Conservation (phyloP, 768 basidiomycete species). For the Collybia mongolica region DNA sequence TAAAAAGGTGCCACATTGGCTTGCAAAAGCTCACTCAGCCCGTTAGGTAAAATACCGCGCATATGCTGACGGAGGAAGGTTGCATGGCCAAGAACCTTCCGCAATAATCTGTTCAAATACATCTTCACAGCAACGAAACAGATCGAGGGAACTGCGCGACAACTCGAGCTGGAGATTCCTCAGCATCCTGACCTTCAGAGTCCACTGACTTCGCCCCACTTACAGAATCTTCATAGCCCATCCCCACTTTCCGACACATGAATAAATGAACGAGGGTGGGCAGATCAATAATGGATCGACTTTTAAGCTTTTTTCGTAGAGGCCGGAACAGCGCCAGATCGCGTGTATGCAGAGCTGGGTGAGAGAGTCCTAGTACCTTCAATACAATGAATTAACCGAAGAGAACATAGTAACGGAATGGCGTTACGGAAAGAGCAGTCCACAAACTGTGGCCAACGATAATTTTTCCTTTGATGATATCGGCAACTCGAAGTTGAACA, state of each 20-base stretch:
- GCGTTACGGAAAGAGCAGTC: slow-evolving; percentile 49
- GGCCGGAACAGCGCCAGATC: slow-evolving; percentile 54
- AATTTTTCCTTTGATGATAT: slow-evolving; percentile 44
- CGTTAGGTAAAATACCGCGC: slow-evolving; percentile 29
- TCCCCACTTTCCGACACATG: slow-evolving; percentile 43
- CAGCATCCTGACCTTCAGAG: slow-evolving; percentile 5
- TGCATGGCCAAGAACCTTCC: slow-evolving; percentile 51
- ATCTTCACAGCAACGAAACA: slow-evolving; percentile 51
- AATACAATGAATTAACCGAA: background rate
- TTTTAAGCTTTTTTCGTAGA: slow-evolving; percentile 41
- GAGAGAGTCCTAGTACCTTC: slow-evolving; percentile 50
- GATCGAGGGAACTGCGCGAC: slow-evolving; percentile 48
- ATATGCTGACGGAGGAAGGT: slow-evolving; percentile 35
- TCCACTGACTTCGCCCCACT: slow-evolving; percentile 16
- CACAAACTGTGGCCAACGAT: slow-evolving; percentile 57
- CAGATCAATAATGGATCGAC: slow-evolving; percentile 35
- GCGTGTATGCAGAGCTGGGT: slow-evolving; percentile 51
- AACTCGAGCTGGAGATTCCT: slow-evolving; percentile 38
- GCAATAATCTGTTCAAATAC: slow-evolving; percentile 44
- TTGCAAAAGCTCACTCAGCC: no score
- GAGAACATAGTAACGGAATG: slow-evolving; percentile 7
- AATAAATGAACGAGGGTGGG: slow-evolving; percentile 40
- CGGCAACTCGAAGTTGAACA: slow-evolving; percentile 42
- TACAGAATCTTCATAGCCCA: slow-evolving; percentile 46
- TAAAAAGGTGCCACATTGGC: no score